Base-by-base conservation (phyloP, 768 basidiomycete species). In the Russula foetens region DNA sequence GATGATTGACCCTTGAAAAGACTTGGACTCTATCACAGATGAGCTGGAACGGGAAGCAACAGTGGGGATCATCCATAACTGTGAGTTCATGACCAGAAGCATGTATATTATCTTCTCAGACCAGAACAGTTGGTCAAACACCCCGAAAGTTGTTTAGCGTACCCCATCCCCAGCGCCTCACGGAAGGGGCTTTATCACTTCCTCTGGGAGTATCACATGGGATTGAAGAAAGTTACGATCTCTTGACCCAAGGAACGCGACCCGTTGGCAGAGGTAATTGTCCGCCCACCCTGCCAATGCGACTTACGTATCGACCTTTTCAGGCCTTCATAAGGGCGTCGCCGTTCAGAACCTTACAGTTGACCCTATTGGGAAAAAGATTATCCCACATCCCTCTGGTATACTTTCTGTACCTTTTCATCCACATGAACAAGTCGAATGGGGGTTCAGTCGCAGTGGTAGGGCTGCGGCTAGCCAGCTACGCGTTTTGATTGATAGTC, bases 1-100 rank as follows among this genome's bases (percentile, higher is more conserved):
- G 43, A 33, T 38, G 59, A 28, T 44, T 39, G 45, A 47, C 24
- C 24, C 24, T 14, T 50, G 51, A 12, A 45, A 53, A 90, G 94
- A 97, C 71, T 74, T 98, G 24, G 95, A 97, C 69, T 72, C 80
- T 4, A 96, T 98, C 56, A 81, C 82, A 6, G 89, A 97, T 69
- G 86, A 92, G 48, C 75, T 92, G 8, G 91, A 98, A 73, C 82
- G 89, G 38, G 92, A 93, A 68, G 94, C 95, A 0, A 92, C 92
- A 7, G 89, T 95, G 21, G 93, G 93, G 2, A 96, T 95, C 58
- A 95, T 97, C 51, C 93, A 96, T 71, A 96, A 96, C 63, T 98
- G 91, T 90, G 66, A 41, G 81, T 69, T n/a, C 15, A 23, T 11
- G 23, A 29, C n/a, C n/a, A 31, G 47, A 39, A 6, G 14, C 33